phyloP scores from a whole-genome alignment of 2,329 filamentous ascomycete genomes.

The Aspergillus tubingensis region DNA sequence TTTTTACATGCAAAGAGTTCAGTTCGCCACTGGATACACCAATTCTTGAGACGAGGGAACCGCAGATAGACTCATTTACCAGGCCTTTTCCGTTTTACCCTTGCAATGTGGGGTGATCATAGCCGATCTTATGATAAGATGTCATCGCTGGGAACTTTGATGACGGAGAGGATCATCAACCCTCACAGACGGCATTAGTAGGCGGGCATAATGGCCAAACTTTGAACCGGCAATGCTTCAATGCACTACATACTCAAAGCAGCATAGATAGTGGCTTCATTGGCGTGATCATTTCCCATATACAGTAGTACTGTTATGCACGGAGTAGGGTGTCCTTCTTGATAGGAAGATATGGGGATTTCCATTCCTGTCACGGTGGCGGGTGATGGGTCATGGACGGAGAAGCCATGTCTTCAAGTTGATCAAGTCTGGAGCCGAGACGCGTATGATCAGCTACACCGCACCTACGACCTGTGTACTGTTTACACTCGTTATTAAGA shows the following conservation, averaged over 20 bases:
- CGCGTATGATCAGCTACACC: background rate
- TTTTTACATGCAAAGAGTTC: background rate
- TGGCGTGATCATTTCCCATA: background rate
- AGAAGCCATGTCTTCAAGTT: constrained; percentile 2
- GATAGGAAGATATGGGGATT: background rate
- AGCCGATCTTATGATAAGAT: constrained; percentile 1
- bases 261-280: background rate
- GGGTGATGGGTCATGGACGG: constrained; percentile 1
- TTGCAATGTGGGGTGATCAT: constrained; percentile 3
- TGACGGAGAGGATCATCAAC: background rate
- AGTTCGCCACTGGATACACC: background rate
- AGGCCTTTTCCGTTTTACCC: background rate
- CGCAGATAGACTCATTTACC: background rate
- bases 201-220: background rate
- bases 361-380: background rate
- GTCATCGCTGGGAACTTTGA: background rate
- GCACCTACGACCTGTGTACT: background rate
- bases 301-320: background rate
- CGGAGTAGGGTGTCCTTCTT: background rate
- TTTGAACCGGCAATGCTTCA: background rate
- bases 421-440: background rate
- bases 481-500: background rate
- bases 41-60: constrained; percentile 1
- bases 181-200: background rate
- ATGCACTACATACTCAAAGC: background rate